These are phyloP conservation scores for Trifolium fragiferum DNA, from an alignment of 306 rosid genomes.

Conservation along the genomic window DNA sequence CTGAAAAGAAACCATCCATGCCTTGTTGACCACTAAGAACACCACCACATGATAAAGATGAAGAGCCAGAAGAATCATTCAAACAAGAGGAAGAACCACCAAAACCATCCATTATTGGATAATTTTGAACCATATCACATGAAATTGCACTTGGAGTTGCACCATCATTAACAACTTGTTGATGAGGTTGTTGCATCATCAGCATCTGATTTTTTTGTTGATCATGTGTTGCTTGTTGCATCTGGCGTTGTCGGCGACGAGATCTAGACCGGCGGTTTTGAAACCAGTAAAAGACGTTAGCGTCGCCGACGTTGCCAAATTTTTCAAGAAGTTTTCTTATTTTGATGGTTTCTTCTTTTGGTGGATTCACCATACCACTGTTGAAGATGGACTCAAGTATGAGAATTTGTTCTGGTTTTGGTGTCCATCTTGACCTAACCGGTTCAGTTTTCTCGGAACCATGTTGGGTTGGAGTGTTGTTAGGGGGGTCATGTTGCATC, in stretches of 20 bases:
- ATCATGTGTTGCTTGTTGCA: conserved; percentile 67
- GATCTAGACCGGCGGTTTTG: conserved; percentile 95
- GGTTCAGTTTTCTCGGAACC: conserved; percentile 65
- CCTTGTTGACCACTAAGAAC: conserved; percentile 29
- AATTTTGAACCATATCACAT: conserved; percentile 25
- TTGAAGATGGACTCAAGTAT: conserved; percentile 95
- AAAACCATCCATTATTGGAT: conserved; percentile 23
- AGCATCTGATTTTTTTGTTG: conserved; percentile 42
- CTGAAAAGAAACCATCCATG: conserved; percentile 45
- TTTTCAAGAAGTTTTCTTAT: conserved; percentile 82
- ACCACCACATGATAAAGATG: conserved; percentile 46
- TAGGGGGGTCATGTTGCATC: conserved; percentile 41
- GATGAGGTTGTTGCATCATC: background rate
- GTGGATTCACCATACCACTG: conserved; percentile 95
- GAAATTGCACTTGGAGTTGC: conserved; percentile 40
- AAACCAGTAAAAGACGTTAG: conserved; percentile 97
- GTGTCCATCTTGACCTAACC: conserved; percentile 92
- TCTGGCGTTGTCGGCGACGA: conserved; percentile 95
- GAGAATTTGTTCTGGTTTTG: conserved; percentile 91
- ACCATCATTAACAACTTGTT: conserved; percentile 41
- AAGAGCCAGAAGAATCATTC: conserved; percentile 46
- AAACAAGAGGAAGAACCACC: conserved; percentile 33
- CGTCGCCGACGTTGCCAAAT: conserved; percentile 87
- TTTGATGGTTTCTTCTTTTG: conserved; percentile 82
- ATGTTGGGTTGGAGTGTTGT: conserved; percentile 43